phyloP scores from a whole-genome alignment of 371 early-diverging fungal species.

The Mucor irregularis region DNA sequence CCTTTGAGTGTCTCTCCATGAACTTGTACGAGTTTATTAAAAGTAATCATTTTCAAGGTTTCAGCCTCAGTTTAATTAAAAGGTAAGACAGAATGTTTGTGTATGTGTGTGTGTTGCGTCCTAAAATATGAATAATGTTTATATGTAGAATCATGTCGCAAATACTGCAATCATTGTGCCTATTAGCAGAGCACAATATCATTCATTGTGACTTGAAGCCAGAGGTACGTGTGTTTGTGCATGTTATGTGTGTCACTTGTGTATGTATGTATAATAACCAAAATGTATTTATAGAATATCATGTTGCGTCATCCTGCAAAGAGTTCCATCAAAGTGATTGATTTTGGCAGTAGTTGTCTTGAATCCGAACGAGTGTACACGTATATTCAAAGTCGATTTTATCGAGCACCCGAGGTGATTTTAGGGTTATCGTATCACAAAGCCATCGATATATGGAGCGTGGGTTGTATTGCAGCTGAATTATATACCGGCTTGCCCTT shows the following conservation, averaged over 20 bases:
- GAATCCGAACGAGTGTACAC: constrained; percentile 83
- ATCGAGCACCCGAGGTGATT: constrained; percentile 96
- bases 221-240: constrained; percentile 53
- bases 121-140: not conserved
- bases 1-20: constrained; percentile 83
- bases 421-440: constrained; percentile 80
- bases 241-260: too few species aligned
- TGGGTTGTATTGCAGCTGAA: constrained; percentile 98
- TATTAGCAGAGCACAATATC: constrained; percentile 65
- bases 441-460: constrained; percentile 98
- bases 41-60: constrained; percentile 78
- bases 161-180: constrained; percentile 69
- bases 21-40: constrained; percentile 93
- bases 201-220: constrained; percentile 95
- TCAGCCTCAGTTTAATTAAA: constrained; percentile 68
- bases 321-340: constrained; percentile 85
- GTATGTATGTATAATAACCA: not conserved
- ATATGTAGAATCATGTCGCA: constrained; percentile 70
- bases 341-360: constrained; percentile 88
- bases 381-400: constrained; percentile 96
- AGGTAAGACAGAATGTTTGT: constrained; percentile 18
- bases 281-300: constrained; percentile 54
- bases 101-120: not conserved
- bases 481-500: constrained; percentile 84
- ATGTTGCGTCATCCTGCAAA: constrained; percentile 58